Conservation (phyloP, 805 yeast genomes). For the Martiniozyma abietophila region DNA sequence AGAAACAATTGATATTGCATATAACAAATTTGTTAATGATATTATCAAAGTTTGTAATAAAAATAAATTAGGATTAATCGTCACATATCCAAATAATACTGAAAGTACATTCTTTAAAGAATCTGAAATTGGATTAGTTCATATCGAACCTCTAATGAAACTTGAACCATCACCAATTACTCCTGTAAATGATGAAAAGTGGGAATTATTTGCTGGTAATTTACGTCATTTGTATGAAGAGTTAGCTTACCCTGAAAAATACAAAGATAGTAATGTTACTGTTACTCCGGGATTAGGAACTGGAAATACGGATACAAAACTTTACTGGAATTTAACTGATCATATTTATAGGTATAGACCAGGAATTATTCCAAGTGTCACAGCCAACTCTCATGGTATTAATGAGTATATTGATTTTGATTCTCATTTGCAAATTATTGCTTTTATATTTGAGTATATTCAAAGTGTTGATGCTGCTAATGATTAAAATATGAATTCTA, state of each 20-base stretch:
- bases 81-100: constrained; percentile 12
- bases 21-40: constrained; percentile 26
- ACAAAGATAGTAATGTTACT: constrained; percentile 21
- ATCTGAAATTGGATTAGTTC: constrained; percentile 15
- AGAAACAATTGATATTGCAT: constrained; percentile 27
- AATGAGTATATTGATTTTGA: constrained; percentile 49
- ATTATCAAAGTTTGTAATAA: constrained; percentile 27
- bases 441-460: constrained; percentile 46
- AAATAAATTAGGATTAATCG: constrained; percentile 26
- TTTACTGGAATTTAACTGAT: constrained; percentile 51
- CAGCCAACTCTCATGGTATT: constrained; percentile 48
- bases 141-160: constrained; percentile 11
- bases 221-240: constrained; percentile 40
- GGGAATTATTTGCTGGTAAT: constrained; percentile 36
- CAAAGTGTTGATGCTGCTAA: constrained; percentile 30
- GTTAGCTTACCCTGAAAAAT: constrained; percentile 29
- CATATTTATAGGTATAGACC: constrained; percentile 56
- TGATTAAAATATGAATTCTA: constrained; percentile 7
- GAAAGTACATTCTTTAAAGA: constrained; percentile 23
- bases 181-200: constrained; percentile 40
- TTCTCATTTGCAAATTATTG: constrained; percentile 49
- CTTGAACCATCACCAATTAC: constrained; percentile 48
- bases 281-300: constrained; percentile 55
- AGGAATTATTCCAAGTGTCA: constrained; percentile 30
- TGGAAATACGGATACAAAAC: constrained; percentile 62